A percentile compares a stretch with the other conserved stretches of the same genome.
phyloP scores from a whole-genome alignment of 352 stramenopile species.

The Phytophthora parvispora region DNA sequence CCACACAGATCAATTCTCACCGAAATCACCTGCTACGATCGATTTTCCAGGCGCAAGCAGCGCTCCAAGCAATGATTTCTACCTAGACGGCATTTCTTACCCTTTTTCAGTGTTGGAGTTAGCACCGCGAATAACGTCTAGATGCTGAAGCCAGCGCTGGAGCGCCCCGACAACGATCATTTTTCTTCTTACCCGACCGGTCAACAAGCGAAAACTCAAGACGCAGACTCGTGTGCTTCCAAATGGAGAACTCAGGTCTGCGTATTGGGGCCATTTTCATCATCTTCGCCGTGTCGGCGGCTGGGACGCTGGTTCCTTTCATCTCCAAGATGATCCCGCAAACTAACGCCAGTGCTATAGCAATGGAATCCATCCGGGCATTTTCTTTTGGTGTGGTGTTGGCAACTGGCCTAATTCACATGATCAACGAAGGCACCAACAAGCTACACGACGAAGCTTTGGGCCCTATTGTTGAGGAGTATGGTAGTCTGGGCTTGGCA shows the following conservation, averaged over 20 bases:
- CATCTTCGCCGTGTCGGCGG: constrained; percentile 45
- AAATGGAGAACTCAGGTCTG: too few relatives aligned
- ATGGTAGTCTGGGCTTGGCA: constrained; percentile 46
- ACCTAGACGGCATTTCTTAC: too few relatives aligned
- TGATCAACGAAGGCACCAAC: constrained; percentile 60
- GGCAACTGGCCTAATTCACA: constrained; percentile 67
- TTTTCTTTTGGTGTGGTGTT: constrained; percentile 71
- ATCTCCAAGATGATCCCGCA: too few relatives aligned
- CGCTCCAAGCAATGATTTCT: neutral
- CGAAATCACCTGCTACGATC: too few relatives aligned
- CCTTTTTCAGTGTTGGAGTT: too few relatives aligned
- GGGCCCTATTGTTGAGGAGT: constrained; percentile 50
- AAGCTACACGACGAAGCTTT: constrained; percentile 61
- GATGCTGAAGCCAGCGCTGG: constrained; percentile 3
- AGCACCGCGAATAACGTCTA: constrained; percentile 13
- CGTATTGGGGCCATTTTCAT: constrained; percentile 53
- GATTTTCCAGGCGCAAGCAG: neutral
- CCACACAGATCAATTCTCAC: too few relatives aligned
- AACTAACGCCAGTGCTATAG: constrained; percentile 20
- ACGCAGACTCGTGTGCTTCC: too few relatives aligned
- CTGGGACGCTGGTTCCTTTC: constrained; percentile 42
- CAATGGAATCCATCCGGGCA: constrained; percentile 47
- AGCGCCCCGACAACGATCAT: neutral
- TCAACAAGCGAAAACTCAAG: too few relatives aligned
- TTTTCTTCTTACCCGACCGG: constrained; percentile 8